These are phyloP conservation scores for Coprinellus aureogranulatus DNA, from an alignment of 768 basidiomycete species.

Conservation along the genomic window DNA sequence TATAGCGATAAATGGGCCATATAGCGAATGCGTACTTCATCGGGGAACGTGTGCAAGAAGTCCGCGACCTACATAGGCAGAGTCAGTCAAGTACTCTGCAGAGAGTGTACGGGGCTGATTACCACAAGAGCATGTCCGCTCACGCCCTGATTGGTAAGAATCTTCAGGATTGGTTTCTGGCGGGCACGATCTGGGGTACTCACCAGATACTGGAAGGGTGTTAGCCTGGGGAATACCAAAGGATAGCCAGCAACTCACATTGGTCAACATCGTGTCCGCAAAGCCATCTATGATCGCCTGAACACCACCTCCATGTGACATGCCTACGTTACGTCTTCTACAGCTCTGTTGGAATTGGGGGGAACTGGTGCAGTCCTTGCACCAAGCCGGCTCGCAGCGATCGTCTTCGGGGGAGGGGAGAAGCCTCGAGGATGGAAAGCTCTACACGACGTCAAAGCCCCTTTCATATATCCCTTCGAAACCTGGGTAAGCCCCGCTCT, in stretches of 20 bases:
- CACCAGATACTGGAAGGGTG: not conserved
- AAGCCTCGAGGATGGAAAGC: no score
- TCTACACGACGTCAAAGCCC: no score
- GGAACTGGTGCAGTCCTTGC: no score
- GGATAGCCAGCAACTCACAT: not conserved
- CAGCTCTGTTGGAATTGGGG: no score
- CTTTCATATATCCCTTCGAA: no score
- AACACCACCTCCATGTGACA: not conserved
- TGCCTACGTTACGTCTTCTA: no score
- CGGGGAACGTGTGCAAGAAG: slow-evolving; percentile 1
- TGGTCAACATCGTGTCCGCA: not conserved
- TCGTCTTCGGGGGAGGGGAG: no score
- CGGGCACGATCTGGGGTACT: not conserved
- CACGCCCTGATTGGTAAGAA: not conserved
- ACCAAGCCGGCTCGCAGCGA: no score
- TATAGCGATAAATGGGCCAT: no score
- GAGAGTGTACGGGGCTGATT: not conserved
- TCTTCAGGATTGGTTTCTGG: not conserved
- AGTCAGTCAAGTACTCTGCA: not conserved
- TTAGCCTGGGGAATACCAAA: not conserved
- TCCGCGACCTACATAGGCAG: not conserved
- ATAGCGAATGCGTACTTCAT: not conserved
- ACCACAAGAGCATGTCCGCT: not conserved
- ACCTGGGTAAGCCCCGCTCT: no score
- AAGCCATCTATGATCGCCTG: not conserved